Conservation (phyloP, 495 filamentous ascomycete species). For the Trichoderma gamsii region DNA sequence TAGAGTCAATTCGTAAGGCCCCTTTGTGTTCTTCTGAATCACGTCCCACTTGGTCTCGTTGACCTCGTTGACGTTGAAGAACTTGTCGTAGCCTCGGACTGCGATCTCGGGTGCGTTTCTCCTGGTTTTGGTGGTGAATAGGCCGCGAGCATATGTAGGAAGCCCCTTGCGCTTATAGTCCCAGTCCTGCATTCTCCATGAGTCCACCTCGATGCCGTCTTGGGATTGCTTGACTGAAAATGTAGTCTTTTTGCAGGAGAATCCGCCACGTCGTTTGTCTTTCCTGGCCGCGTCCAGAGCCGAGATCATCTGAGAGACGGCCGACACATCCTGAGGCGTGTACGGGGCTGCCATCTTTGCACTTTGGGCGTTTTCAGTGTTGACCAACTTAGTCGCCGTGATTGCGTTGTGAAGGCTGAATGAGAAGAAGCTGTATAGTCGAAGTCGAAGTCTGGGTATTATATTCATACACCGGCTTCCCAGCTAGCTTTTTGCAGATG, state of each 20-base stretch:
- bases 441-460: background rate
- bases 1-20: conserved; percentile 89
- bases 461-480: background rate
- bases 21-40: conserved; percentile 68
- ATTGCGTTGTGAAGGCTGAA: background rate
- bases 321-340: conserved; percentile 55
- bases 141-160: conserved; percentile 84
- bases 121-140: conserved; percentile 70
- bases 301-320: conserved; percentile 53
- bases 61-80: conserved; percentile 89
- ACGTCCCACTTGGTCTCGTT: conserved; percentile 72
- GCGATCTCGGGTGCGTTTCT: conserved; percentile 68
- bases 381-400: background rate
- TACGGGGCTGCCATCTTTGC: conserved; percentile 38
- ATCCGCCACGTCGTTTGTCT: conserved; percentile 38
- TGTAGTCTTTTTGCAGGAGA: conserved; percentile 65
- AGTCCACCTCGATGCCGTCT: conserved; percentile 62
- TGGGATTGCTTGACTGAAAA: conserved; percentile 57
- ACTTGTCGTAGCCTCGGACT: conserved; percentile 93
- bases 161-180: conserved; percentile 83
- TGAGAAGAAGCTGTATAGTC: background rate
- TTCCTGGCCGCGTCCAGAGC: conserved; percentile 52
- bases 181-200: conserved; percentile 90
- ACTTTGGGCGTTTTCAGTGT: background rate
- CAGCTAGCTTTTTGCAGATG: background rate